Percentiles rank a stretch among this genome's conserved stretches.
Evolutionary conservation across 352 stramenopile genomes (phyloP).

Genomic region (Elongisporangium anandrum): DNA sequence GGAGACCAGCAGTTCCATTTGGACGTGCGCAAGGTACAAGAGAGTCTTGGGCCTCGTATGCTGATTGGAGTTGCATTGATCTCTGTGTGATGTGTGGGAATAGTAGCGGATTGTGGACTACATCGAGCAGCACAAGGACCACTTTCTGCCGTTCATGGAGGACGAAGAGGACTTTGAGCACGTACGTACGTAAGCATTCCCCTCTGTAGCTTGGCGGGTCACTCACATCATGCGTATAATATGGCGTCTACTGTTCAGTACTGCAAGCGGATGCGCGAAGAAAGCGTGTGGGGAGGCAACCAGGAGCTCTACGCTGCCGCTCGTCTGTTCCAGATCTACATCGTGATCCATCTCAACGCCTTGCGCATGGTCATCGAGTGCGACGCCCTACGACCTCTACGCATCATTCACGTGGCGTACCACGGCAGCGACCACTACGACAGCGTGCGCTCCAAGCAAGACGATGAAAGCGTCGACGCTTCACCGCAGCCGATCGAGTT

Average conservation of each 20-base stretch:
- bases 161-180: constrained; percentile 84
- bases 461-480: constrained; percentile 16
- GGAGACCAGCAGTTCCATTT: constrained; percentile 65
- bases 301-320: constrained; percentile 75
- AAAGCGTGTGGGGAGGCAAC: constrained; percentile 81
- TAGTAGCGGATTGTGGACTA: constrained; percentile 63
- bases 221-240: too few species aligned
- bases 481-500: constrained; percentile 47
- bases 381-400: constrained; percentile 40
- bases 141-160: constrained; percentile 88
- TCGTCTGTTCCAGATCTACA: constrained; percentile 65
- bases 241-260: constrained; percentile 32
- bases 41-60: background rate
- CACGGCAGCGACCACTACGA: constrained; percentile 82
- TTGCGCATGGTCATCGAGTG: constrained; percentile 72
- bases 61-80: background rate
- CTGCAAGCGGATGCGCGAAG: constrained; percentile 68
- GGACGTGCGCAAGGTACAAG: constrained; percentile 62
- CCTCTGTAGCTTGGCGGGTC: too few species aligned
- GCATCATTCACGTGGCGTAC: constrained; percentile 58
- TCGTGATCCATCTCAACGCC: constrained; percentile 67
- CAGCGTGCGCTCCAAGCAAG: constrained; percentile 55
- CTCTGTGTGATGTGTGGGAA: background rate
- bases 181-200: too few species aligned
- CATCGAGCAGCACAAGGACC: constrained; percentile 59